Conservation (phyloP, 2,329 filamentous ascomycete genomes). For the Trichoderma arundinaceum region DNA sequence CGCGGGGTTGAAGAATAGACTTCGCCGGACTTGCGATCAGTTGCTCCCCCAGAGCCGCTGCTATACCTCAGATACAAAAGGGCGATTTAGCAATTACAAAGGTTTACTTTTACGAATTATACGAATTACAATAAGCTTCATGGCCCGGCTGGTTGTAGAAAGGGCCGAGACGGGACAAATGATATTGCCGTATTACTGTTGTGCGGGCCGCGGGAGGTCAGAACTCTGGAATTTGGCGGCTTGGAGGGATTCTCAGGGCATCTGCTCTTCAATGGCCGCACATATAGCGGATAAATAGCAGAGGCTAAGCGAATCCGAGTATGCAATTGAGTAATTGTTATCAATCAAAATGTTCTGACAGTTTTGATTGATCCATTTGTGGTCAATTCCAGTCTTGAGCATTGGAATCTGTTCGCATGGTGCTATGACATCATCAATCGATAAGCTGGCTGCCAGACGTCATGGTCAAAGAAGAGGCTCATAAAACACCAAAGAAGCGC, state of each 20-base stretch:
- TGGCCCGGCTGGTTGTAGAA: background rate
- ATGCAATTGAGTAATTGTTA: too few relatives aligned
- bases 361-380: too few relatives aligned
- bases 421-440: constrained; percentile 10
- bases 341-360: too few relatives aligned
- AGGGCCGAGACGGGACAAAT: background rate
- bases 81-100: background rate
- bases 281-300: too few relatives aligned
- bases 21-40: background rate
- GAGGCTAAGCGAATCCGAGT: too few relatives aligned
- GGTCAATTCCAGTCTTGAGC: too few relatives aligned
- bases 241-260: background rate
- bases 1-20: constrained; percentile 27
- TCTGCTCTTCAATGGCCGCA: too few relatives aligned
- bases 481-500: background rate
- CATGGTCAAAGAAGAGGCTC: background rate
- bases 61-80: background rate
- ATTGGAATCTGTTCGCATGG: background rate
- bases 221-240: background rate
- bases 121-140: background rate
- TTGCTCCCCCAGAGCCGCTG: background rate
- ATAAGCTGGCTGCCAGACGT: background rate
- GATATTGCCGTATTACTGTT: background rate
- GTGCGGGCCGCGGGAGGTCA: background rate
- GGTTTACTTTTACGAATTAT: background rate